phyloP scores from a whole-genome alignment of 805 yeast genomes.

The Candida sonorensis region DNA sequence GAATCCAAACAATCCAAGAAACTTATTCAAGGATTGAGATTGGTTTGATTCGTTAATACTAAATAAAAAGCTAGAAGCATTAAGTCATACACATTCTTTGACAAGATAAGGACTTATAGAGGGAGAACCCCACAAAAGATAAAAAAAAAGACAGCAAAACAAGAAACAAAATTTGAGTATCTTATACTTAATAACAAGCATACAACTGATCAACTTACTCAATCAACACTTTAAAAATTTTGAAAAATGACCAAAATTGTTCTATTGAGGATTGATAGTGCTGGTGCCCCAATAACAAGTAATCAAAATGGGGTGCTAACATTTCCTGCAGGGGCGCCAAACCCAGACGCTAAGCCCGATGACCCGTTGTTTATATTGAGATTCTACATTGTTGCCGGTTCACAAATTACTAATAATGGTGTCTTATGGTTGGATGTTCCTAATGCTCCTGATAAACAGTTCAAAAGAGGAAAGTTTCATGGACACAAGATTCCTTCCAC shows the following conservation, averaged over 20 bases:
- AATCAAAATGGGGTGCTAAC: slow-evolving; percentile 42
- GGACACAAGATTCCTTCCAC: slow-evolving; percentile 45
- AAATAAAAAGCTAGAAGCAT: too few relatives aligned
- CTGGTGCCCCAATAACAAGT: slow-evolving; percentile 38
- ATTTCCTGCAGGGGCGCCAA: slow-evolving; percentile 40
- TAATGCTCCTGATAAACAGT: slow-evolving; percentile 30
- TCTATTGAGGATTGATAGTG: slow-evolving; percentile 38
- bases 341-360: slow-evolving; percentile 22
- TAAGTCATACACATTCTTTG: too few relatives aligned
- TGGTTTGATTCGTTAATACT: too few relatives aligned
- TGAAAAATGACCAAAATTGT: slow-evolving; percentile 33
- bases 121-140: too few relatives aligned
- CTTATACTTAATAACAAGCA: too few relatives aligned
- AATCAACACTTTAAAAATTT: too few relatives aligned
- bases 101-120: too few relatives aligned
- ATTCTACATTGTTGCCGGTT: slow-evolving; percentile 67
- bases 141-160: too few relatives aligned
- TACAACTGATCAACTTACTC: too few relatives aligned
- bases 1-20: too few relatives aligned
- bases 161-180: too few relatives aligned
- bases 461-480: slow-evolving; percentile 51
- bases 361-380: slow-evolving; percentile 43
- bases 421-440: slow-evolving; percentile 72
- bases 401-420: slow-evolving; percentile 66
- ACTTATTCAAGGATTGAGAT: too few relatives aligned